These are phyloP conservation scores for Haplosporangium gracile DNA, from an alignment of 192 early-diverging fungal genomes.

Conservation along the genomic window DNA sequence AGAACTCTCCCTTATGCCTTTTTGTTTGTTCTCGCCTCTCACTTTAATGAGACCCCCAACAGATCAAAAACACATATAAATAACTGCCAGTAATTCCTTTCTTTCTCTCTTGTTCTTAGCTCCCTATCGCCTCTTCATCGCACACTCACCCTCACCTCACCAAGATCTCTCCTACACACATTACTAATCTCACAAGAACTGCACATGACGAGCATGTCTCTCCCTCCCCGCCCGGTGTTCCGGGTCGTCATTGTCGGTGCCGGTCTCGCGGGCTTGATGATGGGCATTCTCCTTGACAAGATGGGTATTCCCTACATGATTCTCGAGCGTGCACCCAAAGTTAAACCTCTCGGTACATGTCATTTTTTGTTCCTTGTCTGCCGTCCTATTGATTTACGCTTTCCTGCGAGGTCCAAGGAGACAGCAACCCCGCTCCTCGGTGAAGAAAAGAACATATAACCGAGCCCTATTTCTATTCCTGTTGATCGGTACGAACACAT, in stretches of 20 bases:
- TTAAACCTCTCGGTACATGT: background rate
- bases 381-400: too few species aligned
- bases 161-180: background rate
- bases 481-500: background rate
- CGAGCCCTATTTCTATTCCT: background rate
- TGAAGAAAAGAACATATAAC: background rate
- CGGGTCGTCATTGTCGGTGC: background rate
- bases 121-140: background rate
- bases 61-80: too few species aligned
- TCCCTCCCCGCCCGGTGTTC: background rate
- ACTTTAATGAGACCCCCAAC: too few species aligned
- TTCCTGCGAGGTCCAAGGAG: too few species aligned
- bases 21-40: too few species aligned
- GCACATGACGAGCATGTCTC: background rate
- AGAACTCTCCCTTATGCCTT: too few species aligned
- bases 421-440: background rate
- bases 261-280: background rate
- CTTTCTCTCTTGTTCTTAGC: background rate
- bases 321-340: background rate
- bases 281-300: background rate
- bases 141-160: background rate
- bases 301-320: background rate
- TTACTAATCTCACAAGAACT: background rate
- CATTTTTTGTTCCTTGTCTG: background rate
- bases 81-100: background rate